phyloP scores from a whole-genome alignment of 331 rosid genomes.

The Quercus lobata region DNA sequence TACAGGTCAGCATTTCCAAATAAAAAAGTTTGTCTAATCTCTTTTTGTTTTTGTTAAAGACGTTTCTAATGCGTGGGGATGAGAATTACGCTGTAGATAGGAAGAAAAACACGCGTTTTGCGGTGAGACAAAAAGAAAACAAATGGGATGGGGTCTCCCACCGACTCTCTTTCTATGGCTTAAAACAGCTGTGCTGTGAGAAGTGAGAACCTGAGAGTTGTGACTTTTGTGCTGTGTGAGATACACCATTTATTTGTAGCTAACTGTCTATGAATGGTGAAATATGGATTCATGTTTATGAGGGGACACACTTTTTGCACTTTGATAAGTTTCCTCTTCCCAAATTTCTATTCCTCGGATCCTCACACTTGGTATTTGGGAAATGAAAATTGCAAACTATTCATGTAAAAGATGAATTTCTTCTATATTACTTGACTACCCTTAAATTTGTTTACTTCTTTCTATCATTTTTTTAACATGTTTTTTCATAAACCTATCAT shows the following conservation, averaged over 20 bases:
- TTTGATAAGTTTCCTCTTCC: neutral
- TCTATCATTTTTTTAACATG: no score
- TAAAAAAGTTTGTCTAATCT: neutral
- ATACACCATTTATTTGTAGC: neutral
- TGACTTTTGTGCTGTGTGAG: no score
- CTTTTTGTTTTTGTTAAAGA: neutral
- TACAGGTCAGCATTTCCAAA: conserved; percentile 40
- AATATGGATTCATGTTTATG: neutral
- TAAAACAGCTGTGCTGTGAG: conserved; percentile 33
- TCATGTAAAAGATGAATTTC: no score
- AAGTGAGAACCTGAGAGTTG: conserved; percentile 12
- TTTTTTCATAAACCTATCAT: no score
- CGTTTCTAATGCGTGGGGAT: neutral
- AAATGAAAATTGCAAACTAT: neutral
- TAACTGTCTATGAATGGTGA: neutral
- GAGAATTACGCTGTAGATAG: neutral
- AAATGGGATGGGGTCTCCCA: conserved; percentile 22
- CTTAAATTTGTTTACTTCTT: no score
- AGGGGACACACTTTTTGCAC: conserved; percentile 11
- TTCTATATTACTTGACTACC: no score
- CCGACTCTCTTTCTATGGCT: conserved; percentile 31
- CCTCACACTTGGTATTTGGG: neutral
- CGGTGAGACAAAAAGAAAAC: conserved; percentile 30
- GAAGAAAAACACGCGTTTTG: conserved; percentile 33
- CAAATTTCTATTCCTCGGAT: neutral